A percentile compares a stretch with the other conserved stretches of the same genome.
phyloP scores from a whole-genome alignment of 1,139 yeast species.

The Suhomyces kunorum region DNA sequence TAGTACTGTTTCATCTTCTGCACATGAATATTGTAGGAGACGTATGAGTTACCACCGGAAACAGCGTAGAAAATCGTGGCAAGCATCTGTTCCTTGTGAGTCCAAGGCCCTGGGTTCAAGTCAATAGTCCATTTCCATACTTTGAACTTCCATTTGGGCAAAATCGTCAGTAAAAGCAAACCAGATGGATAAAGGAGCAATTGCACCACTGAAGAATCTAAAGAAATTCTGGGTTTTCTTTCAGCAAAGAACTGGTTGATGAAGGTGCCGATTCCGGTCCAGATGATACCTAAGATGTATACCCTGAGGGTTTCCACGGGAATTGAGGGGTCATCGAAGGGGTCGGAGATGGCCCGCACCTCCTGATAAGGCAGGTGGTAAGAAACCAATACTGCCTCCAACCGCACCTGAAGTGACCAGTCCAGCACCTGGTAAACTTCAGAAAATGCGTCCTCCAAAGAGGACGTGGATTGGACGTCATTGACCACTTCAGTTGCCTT shows the following conservation, averaged over 20 bases:
- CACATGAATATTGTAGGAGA: constrained; percentile 20
- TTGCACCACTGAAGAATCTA: constrained; percentile 55
- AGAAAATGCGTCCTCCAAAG: background rate
- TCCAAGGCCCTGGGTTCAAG: constrained; percentile 29
- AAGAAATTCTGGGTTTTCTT: constrained; percentile 51
- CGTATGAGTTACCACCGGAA: constrained; percentile 16
- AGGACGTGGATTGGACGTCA: background rate
- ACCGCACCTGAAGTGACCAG: constrained; percentile 19
- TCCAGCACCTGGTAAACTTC: constrained; percentile 11
- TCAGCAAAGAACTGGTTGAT: constrained; percentile 60
- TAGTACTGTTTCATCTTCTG: constrained; percentile 19
- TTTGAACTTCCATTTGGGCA: constrained; percentile 25
- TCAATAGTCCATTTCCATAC: constrained; percentile 20
- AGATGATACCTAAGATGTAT: constrained; percentile 53
- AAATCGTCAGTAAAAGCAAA: constrained; percentile 20
- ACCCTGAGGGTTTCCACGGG: constrained; percentile 60
- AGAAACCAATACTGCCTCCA: constrained; percentile 34
- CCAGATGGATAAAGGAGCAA: constrained; percentile 63
- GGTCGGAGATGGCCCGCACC: constrained; percentile 58
- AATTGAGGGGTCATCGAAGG: constrained; percentile 49
- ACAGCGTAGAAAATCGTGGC: constrained; percentile 23
- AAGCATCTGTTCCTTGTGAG: constrained; percentile 25
- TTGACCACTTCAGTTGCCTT: background rate
- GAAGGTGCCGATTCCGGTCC: constrained; percentile 57
- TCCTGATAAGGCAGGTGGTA: constrained; percentile 66